Conservation (phyloP, 169 alveolate species). For the Babesia ovata region DNA sequence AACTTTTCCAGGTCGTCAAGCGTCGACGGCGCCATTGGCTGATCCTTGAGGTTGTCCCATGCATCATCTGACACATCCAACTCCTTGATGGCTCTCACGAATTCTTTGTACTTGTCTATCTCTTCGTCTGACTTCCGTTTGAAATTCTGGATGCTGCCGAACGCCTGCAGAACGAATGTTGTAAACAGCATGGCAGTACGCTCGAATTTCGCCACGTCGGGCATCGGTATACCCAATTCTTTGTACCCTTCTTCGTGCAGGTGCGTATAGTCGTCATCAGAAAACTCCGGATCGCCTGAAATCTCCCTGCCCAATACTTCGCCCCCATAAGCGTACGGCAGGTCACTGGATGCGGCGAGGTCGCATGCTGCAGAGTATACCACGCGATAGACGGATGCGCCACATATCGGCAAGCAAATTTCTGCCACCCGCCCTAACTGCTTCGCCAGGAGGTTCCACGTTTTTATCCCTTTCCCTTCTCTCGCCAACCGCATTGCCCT, state of each 20-base stretch:
- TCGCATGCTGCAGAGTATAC: conserved; percentile 46
- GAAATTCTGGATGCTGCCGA: conserved; percentile 34
- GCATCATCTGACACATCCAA: conserved; percentile 27
- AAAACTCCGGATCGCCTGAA: conserved; percentile 33
- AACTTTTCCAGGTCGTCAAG: conserved; percentile 41
- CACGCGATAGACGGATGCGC: conserved; percentile 49
- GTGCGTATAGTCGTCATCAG: conserved; percentile 33
- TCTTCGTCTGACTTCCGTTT: conserved; percentile 22
- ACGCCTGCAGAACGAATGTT: conserved; percentile 45
- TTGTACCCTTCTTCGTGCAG: conserved; percentile 25
- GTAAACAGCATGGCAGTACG: conserved; percentile 49
- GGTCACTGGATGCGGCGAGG: conserved; percentile 35
- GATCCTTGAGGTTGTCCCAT: conserved; percentile 34
- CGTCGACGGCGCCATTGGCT: conserved; percentile 40
- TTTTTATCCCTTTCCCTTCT: conserved; percentile 16
- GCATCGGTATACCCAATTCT: conserved; percentile 31
- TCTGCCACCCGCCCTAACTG: conserved; percentile 33
- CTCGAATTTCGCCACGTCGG: conserved; percentile 15
- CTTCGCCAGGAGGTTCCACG: conserved; percentile 27
- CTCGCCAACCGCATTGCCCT: conserved; percentile 17
- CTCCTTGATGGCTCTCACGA: conserved; percentile 6
- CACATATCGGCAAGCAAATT: conserved; percentile 47
- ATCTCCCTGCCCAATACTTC: conserved; percentile 55
- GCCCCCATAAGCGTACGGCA: conserved; percentile 41
- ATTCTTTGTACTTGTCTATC: conserved; percentile 12